Base-by-base conservation (phyloP, 306 rosid species). In the Gastrolobium bilobum region DNA sequence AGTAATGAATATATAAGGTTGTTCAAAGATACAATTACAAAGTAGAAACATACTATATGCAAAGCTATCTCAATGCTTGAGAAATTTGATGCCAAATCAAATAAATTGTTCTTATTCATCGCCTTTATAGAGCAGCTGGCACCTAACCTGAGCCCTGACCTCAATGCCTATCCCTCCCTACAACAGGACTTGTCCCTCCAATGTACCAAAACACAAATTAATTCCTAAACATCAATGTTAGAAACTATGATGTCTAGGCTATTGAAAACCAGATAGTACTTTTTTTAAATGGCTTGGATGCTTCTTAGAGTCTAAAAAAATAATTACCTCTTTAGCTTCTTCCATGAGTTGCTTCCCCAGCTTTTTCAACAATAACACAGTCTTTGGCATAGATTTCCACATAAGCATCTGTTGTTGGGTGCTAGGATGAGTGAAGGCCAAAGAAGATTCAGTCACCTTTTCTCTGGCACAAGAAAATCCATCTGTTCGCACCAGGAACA, bases 331-430 rank as follows among this genome's bases (percentile, higher is more conserved):
- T 90, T 88, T 91, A 85, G 99, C 99, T 91, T 95, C 96, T 86
- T 95, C 97, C 96, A 95, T 91, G 81, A 95, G 95, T 34, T 84
- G 94, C 73, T 83, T 75, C 76, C 99, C 99, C 31, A 90, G 90
- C 90, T 93, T 95, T 90, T 95, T 95, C 83, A 95, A 81, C 84
- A 95, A 82, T 63, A 95, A 86, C 59, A 93, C 99, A 68, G 97
- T 95, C 89, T 88, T 95, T 68, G 99, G 99, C 2, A 84, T 80
- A 48, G 99, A 83, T 91, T 95, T 95, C 99, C 99, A 95, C 97
- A 95, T 89, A 73, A 95, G 97, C 99, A 95, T 95, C 85, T 95
- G 99, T 42, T 95, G 99, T 80, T 95, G 99, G 48, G 97, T 95
- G 86, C 96, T 95, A 61, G 99, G 99, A 84, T 95, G 99, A 52